Evolutionary conservation across 352 stramenopile species (phyloP), one percentile per base, ranked within the genome.

Genomic region (Phytophthora syringae): DNA sequence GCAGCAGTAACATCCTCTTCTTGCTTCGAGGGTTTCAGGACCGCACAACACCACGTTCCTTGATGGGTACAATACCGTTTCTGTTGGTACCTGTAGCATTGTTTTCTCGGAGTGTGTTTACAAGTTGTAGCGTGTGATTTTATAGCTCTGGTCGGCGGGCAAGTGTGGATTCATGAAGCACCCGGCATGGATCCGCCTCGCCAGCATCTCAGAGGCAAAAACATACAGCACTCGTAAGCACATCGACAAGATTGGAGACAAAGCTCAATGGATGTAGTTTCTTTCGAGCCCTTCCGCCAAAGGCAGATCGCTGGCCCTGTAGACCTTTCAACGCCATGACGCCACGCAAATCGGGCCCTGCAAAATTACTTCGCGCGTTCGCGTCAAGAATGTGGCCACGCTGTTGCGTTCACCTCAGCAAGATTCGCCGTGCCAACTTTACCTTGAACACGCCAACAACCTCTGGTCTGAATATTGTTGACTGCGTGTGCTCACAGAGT

Each of bases 361-460:
- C 15, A 13, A 30, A 66, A 66, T 49, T 67, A 59, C 48, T 65
- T 25, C 57, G 27, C 25, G 21, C 2, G 59, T 60, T 45, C 30
- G 22, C 34, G n/a, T 18, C 27, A 39, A 60, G 36, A 48, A 52
- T 16, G 51, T 27, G 52, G 37, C 25, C 3, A 10, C 20, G 18
- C 28, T 34, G 37, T 66, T 66, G 58, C 58, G 58, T 60, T 66
- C 58, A 66, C 47, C n/a, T 51, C 27, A 37, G 21, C 57, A 52
- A 52, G 57, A 59, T 58, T 58, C 57, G 11, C 16, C 37, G n/a
- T 44, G 40, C 30, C 12, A 37, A 30, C 37, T 44, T 45, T 27
- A 60, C 15, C 20, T 47, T 58, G 25, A 58, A 52, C 37, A 43
- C n/a, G 32, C 12, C 32, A 10, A 39, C n/a, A 15, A 9, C 30